Evolutionary conservation across 2,329 filamentous ascomycete genomes (phyloP).

Genomic region (Westerdykella sp.): DNA sequence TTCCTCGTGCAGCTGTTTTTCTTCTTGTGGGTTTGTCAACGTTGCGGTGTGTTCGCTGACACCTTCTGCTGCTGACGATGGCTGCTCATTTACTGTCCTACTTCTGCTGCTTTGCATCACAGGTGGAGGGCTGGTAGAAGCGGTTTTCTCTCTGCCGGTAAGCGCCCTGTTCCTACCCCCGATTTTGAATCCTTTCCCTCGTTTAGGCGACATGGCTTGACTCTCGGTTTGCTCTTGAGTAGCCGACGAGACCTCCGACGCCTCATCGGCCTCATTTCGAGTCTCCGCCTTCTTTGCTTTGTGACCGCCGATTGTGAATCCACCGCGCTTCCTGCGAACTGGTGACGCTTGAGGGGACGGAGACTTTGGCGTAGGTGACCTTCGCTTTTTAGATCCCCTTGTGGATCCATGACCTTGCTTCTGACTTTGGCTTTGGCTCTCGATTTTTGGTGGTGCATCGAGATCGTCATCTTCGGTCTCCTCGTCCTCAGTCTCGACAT

Average conservation of each 20-base stretch:
- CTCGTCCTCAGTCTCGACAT: slow-evolving; percentile 17
- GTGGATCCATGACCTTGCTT: background rate
- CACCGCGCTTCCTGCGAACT: slow-evolving; percentile 11
- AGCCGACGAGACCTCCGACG: background rate
- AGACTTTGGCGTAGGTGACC: background rate
- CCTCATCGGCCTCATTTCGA: background rate
- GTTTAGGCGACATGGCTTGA: background rate
- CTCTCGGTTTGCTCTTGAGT: background rate
- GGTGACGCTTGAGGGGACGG: background rate
- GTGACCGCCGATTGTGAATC: slow-evolving; percentile 26
- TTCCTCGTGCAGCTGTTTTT: slow-evolving; percentile 21
- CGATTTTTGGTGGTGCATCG: slow-evolving; percentile 25
- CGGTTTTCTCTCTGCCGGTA: slow-evolving; percentile 3
- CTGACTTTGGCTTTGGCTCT: slow-evolving; percentile 8
- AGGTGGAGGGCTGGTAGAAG: background rate
- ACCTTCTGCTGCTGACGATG: slow-evolving; percentile 2
- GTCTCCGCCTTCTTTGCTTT: slow-evolving; percentile 10
- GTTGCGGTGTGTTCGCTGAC: slow-evolving; percentile 5
- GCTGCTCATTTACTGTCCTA: slow-evolving; percentile 6
- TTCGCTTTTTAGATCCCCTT: background rate
- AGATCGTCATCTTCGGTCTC: slow-evolving; percentile 37
- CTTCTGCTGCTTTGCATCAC: slow-evolving; percentile 3
- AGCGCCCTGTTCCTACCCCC: slow-evolving; percentile 23
- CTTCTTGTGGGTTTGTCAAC: slow-evolving; percentile 1
- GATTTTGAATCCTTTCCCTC: slow-evolving; percentile 25